Percentiles rank a stretch among this genome's conserved stretches.
Evolutionary conservation across 345 rosid genomes (phyloP).

Genomic region (Linum lewisii): DNA sequence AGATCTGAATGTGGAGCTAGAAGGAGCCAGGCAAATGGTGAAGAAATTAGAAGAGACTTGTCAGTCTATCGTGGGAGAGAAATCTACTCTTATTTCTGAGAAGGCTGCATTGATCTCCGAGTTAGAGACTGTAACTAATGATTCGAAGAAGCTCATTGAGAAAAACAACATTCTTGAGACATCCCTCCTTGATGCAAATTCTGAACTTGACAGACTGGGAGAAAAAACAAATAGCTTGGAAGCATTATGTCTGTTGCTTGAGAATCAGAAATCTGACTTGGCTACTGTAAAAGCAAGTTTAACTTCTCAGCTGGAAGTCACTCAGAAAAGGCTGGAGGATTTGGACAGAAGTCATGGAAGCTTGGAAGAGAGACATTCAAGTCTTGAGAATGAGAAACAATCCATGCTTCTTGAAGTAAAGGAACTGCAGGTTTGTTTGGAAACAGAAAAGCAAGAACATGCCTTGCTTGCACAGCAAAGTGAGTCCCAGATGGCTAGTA

Average conservation of each 20-base stretch:
- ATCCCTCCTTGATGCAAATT: slow-evolving; percentile 61
- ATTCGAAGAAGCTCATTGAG: slow-evolving; percentile 50
- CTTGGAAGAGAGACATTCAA: slow-evolving; percentile 35
- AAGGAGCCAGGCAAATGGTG: slow-evolving; percentile 56
- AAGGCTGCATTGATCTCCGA: slow-evolving; percentile 45
- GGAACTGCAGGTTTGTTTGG: slow-evolving; percentile 39
- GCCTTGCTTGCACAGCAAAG: slow-evolving; percentile 34
- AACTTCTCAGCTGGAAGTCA: slow-evolving; percentile 40
- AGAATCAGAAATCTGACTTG: slow-evolving; percentile 53
- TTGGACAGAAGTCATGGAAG: slow-evolving; percentile 40
- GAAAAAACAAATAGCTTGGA: slow-evolving; percentile 47
- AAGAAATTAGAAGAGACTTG: slow-evolving; percentile 56
- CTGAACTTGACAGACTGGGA: slow-evolving; percentile 58
- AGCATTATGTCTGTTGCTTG: slow-evolving; percentile 48
- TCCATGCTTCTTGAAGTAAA: slow-evolving; percentile 38
- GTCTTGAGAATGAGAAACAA: slow-evolving; percentile 52
- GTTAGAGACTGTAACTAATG: slow-evolving; percentile 40
- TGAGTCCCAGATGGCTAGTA: slow-evolving; percentile 32
- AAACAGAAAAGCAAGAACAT: slow-evolving; percentile 45
- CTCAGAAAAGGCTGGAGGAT: slow-evolving; percentile 43
- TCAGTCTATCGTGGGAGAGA: slow-evolving; percentile 47
- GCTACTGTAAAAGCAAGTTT: slow-evolving; percentile 38
- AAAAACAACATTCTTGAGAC: slow-evolving; percentile 58
- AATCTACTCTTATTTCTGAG: slow-evolving; percentile 56
- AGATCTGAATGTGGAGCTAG: slow-evolving; percentile 77